phyloP scores from a whole-genome alignment of 495 filamentous ascomycete genomes.

The Paragyromitra xinjiangensis region DNA sequence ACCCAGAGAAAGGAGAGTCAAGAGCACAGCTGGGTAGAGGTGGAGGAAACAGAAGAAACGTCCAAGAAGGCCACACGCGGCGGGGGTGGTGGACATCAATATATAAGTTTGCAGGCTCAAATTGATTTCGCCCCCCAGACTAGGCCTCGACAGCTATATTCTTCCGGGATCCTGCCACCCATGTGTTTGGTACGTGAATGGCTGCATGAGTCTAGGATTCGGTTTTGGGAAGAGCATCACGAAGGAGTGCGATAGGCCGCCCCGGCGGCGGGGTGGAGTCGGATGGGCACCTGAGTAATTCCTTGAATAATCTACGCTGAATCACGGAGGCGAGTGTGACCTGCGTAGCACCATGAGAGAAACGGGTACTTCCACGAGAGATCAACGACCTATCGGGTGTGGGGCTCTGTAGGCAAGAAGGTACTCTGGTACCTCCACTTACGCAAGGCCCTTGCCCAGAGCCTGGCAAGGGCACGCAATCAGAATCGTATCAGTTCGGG shows the following conservation, averaged over 20 bases:
- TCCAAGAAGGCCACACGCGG: constrained; percentile 47
- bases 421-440: background rate
- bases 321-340: constrained; percentile 44
- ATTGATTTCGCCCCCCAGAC: constrained; percentile 31
- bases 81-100: constrained; percentile 48
- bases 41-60: constrained; percentile 42
- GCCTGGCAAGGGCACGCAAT: background rate
- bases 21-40: constrained; percentile 43
- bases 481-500: background rate
- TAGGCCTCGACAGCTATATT: constrained; percentile 38
- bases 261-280: constrained; percentile 36
- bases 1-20: constrained; percentile 41
- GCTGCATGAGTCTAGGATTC: constrained; percentile 42
- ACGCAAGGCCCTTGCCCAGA: constrained; percentile 5
- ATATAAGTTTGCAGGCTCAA: constrained; percentile 43
- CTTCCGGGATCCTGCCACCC: constrained; percentile 40
- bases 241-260: constrained; percentile 44
- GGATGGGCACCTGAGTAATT: constrained; percentile 30
- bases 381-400: constrained; percentile 12
- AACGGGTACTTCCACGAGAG: no score
- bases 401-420: constrained; percentile 16
- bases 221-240: constrained; percentile 41
- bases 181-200: constrained; percentile 49
- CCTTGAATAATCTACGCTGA: constrained; percentile 36
- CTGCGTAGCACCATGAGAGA: constrained; percentile 18